Conservation (phyloP, 2,329 filamentous ascomycete genomes). For the Lomentospora prolificans region DNA sequence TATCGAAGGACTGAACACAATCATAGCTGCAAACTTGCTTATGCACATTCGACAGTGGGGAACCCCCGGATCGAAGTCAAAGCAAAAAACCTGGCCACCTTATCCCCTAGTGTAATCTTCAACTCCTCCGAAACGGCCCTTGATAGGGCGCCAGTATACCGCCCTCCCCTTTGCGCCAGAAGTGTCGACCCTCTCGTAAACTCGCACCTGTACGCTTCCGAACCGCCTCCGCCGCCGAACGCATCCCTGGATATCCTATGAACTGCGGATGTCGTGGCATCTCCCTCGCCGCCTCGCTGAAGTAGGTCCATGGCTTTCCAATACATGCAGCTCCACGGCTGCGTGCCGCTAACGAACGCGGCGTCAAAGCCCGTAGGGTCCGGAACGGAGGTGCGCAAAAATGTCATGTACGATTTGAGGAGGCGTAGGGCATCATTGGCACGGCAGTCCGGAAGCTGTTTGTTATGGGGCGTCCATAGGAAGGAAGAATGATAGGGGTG, state of each 20-base stretch:
- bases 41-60: constrained; percentile 11
- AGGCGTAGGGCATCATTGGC: constrained; percentile 22
- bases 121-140: constrained; percentile 12
- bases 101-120: constrained; percentile 16
- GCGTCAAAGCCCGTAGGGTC: constrained; percentile 16
- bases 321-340: constrained; percentile 18
- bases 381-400: constrained; percentile 17
- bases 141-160: constrained; percentile 8
- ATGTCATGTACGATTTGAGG: constrained; percentile 20
- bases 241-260: not conserved
- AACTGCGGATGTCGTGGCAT: constrained; percentile 5
- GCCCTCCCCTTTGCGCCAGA: constrained; percentile 7
- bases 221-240: constrained; percentile 5
- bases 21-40: not conserved
- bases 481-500: constrained; percentile 21
- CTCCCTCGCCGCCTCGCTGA: not conserved
- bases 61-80: constrained; percentile 16
- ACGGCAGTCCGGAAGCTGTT: constrained; percentile 21
- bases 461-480: constrained; percentile 19
- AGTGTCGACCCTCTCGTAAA: not conserved
- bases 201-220: not conserved
- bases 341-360: constrained; percentile 15
- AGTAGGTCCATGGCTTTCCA: constrained; percentile 14
- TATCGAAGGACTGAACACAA: no score
- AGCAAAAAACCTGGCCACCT: constrained; percentile 16